phyloP scores from a whole-genome alignment of 2,329 filamentous ascomycete species.

The Scopulariopsis brevicaulis region DNA sequence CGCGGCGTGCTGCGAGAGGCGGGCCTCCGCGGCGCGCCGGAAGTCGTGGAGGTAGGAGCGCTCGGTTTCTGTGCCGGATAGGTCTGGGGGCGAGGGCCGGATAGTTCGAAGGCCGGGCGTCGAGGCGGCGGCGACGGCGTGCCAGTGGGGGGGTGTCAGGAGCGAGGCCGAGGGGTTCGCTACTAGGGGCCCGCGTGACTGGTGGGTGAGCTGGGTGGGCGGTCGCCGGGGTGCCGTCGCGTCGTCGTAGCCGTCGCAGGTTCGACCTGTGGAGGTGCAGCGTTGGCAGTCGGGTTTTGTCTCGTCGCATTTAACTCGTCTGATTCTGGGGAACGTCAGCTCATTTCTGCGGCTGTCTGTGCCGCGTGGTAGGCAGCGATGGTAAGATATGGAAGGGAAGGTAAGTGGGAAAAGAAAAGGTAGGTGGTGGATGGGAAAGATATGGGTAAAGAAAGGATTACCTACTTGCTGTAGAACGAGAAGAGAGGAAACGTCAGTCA shows the following conservation, averaged over 20 bases:
- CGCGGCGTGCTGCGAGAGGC: slow-evolving; percentile 13
- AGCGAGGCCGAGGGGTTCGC: not conserved
- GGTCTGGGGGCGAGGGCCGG: not conserved
- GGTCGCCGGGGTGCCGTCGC: slow-evolving; percentile 2
- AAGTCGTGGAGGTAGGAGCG: slow-evolving; percentile 20
- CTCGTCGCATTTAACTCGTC: slow-evolving; percentile 23
- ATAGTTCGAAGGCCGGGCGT: not conserved
- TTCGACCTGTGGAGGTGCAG: slow-evolving; percentile 20
- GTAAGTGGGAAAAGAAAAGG: not conserved
- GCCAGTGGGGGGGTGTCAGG: not conserved
- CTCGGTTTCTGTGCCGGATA: slow-evolving; percentile 14
- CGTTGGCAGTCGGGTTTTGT: slow-evolving; percentile 19
- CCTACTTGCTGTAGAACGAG: slow-evolving; percentile 16
- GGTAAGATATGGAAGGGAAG: not conserved
- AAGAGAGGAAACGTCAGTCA: not conserved
- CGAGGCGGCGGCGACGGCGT: not conserved
- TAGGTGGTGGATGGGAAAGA: not conserved
- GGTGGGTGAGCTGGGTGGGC: not conserved
- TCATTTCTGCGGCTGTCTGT: not conserved
- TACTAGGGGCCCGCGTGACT: slow-evolving; percentile 1
- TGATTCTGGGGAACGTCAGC: slow-evolving; percentile 14
- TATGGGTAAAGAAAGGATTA: not conserved
- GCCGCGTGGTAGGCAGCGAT: not conserved
- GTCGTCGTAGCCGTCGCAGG: slow-evolving; percentile 22
- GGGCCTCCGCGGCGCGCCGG: slow-evolving; percentile 14